Conservation (phyloP, 1,139 yeast genomes). For the Candida sp. region DNA sequence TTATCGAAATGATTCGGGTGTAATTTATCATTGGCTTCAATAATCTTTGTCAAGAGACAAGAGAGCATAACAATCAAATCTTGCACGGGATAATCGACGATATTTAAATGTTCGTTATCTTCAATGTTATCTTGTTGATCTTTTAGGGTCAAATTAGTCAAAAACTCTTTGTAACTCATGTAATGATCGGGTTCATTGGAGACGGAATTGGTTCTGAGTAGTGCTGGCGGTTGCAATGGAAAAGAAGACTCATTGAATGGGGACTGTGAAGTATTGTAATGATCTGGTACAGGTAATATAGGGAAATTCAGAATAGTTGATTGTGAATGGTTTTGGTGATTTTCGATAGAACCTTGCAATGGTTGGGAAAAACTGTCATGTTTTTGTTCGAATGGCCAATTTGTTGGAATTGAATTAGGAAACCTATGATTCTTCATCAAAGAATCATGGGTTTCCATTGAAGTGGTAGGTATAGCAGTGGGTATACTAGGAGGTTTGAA, state of each 20-base stretch:
- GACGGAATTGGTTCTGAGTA: conserved; percentile 10
- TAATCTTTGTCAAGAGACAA: conserved; percentile 77
- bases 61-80: conserved; percentile 83
- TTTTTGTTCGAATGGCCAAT: not conserved
- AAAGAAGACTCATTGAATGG: conserved; percentile 6
- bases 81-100: conserved; percentile 79
- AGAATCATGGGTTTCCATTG: conserved; percentile 25
- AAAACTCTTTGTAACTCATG: conserved; percentile 42
- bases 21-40: conserved; percentile 86
- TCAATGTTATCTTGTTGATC: conserved; percentile 14
- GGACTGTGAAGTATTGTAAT: conserved; percentile 1
- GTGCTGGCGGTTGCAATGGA: conserved; percentile 7
- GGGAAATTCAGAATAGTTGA: not conserved
- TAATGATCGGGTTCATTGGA: conserved; percentile 40
- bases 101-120: conserved; percentile 61
- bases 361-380: not conserved
- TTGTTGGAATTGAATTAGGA: conserved; percentile 1
- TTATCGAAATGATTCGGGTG: conserved; percentile 69
- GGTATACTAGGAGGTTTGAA: conserved; percentile 15
- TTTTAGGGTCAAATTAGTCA: conserved; percentile 25
- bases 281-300: conserved; percentile 1
- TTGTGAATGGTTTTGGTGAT: not conserved
- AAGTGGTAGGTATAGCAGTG: conserved; percentile 47
- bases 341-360: not conserved
- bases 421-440: conserved; percentile 1